Evolutionary conservation across 2,329 filamentous ascomycete genomes (phyloP).

Genomic region (Penicillium hesseltinei): DNA sequence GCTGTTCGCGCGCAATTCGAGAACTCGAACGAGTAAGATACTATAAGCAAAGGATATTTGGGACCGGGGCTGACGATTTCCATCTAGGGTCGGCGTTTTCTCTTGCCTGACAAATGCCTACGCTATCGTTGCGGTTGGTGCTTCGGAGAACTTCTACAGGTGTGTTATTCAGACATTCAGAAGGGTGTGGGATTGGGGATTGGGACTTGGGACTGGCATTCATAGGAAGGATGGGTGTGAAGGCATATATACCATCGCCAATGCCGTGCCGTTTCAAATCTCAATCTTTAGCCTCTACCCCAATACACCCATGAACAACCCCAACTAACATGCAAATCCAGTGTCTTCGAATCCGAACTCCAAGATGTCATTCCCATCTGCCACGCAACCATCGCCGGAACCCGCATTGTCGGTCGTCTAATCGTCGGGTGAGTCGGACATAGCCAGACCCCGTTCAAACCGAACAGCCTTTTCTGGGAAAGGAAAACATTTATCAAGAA

Average conservation of each 20-base stretch:
- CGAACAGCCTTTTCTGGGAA: not conserved
- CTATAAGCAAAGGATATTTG: too few species aligned
- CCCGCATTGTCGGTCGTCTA: conserved; percentile 90
- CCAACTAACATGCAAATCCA: conserved; percentile 35
- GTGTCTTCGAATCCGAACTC: conserved; percentile 95
- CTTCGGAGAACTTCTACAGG: conserved; percentile 98
- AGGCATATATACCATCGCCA: not conserved
- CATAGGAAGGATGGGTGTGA: not conserved
- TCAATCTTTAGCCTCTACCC: not conserved
- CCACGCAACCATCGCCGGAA: conserved; percentile 94
- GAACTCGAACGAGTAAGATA: conserved; percentile 50
- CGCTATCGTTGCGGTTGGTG: conserved; percentile 88
- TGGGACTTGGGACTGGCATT: not conserved
- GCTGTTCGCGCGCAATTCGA: conserved; percentile 52
- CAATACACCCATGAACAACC: not conserved
- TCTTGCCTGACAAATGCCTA: conserved; percentile 96
- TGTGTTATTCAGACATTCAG: conserved; percentile 35
- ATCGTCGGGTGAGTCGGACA: conserved; percentile 69
- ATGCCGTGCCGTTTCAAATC: not conserved
- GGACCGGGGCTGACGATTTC: not conserved
- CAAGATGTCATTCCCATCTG: conserved; percentile 97
- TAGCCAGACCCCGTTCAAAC: not conserved
- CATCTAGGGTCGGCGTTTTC: conserved; percentile 87
- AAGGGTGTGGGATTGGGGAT: not conserved
- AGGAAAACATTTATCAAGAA: not conserved